Evolutionary conservation across 345 rosid genomes (phyloP), one percentile per base, ranked within the genome.

Genomic region (Limnanthes douglasii): DNA sequence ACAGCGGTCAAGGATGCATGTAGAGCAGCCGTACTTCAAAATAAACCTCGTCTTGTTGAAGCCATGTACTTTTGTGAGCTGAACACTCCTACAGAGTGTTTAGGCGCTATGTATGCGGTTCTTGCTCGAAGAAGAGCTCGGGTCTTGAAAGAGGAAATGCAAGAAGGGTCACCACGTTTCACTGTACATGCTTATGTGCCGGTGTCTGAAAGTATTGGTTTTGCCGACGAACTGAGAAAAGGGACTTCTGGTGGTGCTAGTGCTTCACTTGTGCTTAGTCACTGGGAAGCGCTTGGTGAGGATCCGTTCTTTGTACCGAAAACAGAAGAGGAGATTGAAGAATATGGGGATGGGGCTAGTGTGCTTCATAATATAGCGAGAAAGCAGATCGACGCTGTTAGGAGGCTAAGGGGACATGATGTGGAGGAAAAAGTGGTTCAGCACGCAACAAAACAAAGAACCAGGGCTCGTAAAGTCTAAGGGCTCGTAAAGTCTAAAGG

Each of bases 21-120:
- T 41, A 71, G 82, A 63, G 78, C 75, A 15, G 93, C 78, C 10
- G 57, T 88, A 16, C 83, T 73, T 39, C 75, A 59, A 60, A 72
- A 42, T 37, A 75, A 73, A 13, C 95, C 95, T 26, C 55, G 83
- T 11, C 71, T 82, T 5, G 93, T 86, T 2, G 95, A 86, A 65
- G 95, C 90, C n/a, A 64, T 73, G 90, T 83, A 88, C 57, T 88
- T 88, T 53, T 75, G 85, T 34, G 97, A 88, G 46, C 48, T 83
- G 53, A 78, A 75, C 67, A 69, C 95, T 0, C 72, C 90, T 11
- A 59, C 85, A 0, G 80, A 76, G 40, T 60, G 64, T 48, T 62
- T 88, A 43, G 90, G 95, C 21, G 47, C 75, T 1, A 75, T 73
- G 95, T 76, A 78, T 43, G 93, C 73, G 0, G 95, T 88, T 46